phyloP scores from a whole-genome alignment of 1,284 basidiomycete species.

The Pulchroboletus neoregius region DNA sequence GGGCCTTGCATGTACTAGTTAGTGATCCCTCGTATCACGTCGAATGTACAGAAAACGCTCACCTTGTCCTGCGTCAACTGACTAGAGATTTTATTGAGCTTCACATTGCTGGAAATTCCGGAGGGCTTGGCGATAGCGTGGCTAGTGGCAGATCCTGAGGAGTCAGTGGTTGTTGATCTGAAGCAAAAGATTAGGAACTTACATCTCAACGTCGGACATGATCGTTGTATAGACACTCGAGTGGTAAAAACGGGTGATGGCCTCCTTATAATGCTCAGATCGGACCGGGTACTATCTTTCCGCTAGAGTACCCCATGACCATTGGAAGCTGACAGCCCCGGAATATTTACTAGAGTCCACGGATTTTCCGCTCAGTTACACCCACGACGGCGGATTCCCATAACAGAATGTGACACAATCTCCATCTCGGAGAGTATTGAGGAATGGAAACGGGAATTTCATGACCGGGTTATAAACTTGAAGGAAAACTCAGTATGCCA shows the following conservation, averaged over 20 bases:
- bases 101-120: constrained; percentile 33
- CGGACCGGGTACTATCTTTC: no score
- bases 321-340: neutral
- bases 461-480: no score
- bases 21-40: neutral
- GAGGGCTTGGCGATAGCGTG: constrained; percentile 40
- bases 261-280: no score
- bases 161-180: neutral
- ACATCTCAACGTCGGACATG: constrained; percentile 63
- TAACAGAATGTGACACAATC: neutral
- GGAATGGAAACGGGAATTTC: neutral
- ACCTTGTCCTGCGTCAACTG: constrained; percentile 72
- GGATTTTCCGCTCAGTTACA: neutral
- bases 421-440: neutral
- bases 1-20: constrained; percentile 41
- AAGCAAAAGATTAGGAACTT: constrained; percentile 14
- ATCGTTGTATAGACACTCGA: constrained; percentile 4
- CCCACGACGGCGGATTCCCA: constrained; percentile 19
- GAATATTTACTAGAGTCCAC: neutral
- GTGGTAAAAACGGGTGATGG: neutral
- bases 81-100: constrained; percentile 69
- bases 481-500: no score
- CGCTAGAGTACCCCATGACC: constrained; percentile 21
- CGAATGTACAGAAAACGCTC: neutral
- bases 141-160: constrained; percentile 24